Evolutionary conservation across 164 flowering plant species (phyloP).

Genomic region (Umbellularia californica): DNA sequence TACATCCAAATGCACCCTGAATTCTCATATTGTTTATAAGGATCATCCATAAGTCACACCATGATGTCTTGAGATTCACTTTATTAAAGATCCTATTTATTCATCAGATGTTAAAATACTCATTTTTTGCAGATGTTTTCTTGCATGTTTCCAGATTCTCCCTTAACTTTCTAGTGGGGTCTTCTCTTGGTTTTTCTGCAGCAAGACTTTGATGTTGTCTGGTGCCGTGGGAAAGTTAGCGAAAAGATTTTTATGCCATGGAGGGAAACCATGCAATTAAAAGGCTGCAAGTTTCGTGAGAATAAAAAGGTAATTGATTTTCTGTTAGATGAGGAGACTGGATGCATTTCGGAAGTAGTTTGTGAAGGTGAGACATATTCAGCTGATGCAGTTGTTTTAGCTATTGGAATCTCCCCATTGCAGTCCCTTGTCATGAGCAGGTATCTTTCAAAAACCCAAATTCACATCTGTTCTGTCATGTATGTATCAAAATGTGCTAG

Average conservation of each 20-base stretch:
- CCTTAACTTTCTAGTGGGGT: too few species aligned
- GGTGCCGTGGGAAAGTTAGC: slow-evolving; percentile 46
- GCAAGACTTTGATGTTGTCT: slow-evolving; percentile 48
- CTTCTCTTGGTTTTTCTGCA: slow-evolving; percentile 12
- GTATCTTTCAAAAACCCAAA: slow-evolving; percentile 12
- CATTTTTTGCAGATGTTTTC: too few species aligned
- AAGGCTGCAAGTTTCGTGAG: slow-evolving; percentile 42
- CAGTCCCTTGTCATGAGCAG: slow-evolving; percentile 43
- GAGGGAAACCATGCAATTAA: slow-evolving; percentile 40
- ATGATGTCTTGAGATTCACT: too few species aligned
- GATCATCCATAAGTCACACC: too few species aligned
- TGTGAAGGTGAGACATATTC: slow-evolving; percentile 38
- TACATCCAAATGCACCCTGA: too few species aligned
- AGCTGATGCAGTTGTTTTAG: slow-evolving; percentile 56
- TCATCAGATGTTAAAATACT: too few species aligned
- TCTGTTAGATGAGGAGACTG: slow-evolving; percentile 38
- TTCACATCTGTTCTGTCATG: too few species aligned
- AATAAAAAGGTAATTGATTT: slow-evolving; percentile 47
- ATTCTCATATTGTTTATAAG: too few species aligned
- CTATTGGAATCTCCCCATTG: slow-evolving; percentile 51
- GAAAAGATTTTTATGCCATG: slow-evolving; percentile 59
- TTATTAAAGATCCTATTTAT: too few species aligned
- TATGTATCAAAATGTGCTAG: too few species aligned
- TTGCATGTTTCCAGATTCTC: too few species aligned
- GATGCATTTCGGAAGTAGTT: slow-evolving; percentile 41